Base-by-base conservation (phyloP, 2,329 filamentous ascomycete genomes). In the Acrocalymma vagum region DNA sequence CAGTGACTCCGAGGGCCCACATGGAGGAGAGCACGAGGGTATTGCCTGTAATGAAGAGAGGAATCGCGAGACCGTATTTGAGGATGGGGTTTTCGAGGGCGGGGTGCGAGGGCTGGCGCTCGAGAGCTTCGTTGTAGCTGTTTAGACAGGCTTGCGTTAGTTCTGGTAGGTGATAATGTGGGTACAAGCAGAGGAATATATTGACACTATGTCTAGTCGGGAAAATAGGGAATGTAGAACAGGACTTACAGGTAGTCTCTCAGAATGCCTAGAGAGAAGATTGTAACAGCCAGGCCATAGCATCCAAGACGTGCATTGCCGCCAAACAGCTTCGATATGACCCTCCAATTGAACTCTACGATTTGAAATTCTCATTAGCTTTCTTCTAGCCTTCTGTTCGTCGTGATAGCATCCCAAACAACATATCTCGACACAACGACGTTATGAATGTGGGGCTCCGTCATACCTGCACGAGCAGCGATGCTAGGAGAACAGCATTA, bases 221-320 rank as follows among this genome's bases (percentile, higher is more conserved):
- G 39, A 23, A 17, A n/a, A 18, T 11, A 8, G 15, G 17, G 9
- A 2, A 16, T 25, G 28, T 6, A 18, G 35, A 17, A 13, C 11
- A n/a, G 16, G 38, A 61, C 65, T 45, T 67, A 74, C 71, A 80
- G 64, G 52, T 65, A 62, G 58, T 99, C 94, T 63, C 94, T 88
- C 66, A 96, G 71, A 58, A 99, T 85, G 51, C 94, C 94, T 33
- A 99, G 81, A 20, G 83, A 85, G 82, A 99, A 99, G 73, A 99
- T 99, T 59, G 86, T 85, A 42, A 84, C 78, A 43, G 92, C 94
- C 43, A 99, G 87, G 53, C 80, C 85, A 71, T 99, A 99, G 82
- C 93, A 97, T 55, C 88, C 94, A 51, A 82, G 75, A 55, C 86
- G 85, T 16, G 87, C 80, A 61, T 86, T 87, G 54, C 91, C 89